phyloP scores from a whole-genome alignment of 768 basidiomycete species.

The Lactarius pseudohatsudake region DNA sequence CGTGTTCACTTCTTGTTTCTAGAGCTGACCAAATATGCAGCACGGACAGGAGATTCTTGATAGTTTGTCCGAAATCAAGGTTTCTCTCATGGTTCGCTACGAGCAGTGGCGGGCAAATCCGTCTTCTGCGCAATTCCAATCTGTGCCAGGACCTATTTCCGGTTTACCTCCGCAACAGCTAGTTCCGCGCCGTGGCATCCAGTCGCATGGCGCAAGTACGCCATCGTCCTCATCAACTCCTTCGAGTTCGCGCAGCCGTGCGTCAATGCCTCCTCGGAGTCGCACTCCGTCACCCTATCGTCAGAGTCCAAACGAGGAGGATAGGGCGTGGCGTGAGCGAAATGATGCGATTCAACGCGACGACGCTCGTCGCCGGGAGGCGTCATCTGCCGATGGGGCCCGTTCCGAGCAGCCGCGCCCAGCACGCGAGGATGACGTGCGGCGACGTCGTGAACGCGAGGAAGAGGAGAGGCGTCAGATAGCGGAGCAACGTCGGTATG shows the following conservation, averaged over 20 bases:
- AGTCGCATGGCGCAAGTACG: slow-evolving; percentile 14
- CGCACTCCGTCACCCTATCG: slow-evolving; percentile 27
- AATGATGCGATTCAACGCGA: slow-evolving; percentile 35
- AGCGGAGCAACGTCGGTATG: slow-evolving; percentile 46
- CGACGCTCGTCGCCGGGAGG: slow-evolving; percentile 21
- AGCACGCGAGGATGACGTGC: slow-evolving; percentile 30
- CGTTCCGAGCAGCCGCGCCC: slow-evolving; percentile 4
- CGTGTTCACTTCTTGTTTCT: slow-evolving; percentile 10
- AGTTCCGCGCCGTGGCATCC: neutral
- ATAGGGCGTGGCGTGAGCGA: slow-evolving; percentile 40
- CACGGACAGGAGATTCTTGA: slow-evolving; percentile 76
- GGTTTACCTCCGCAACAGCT: neutral
- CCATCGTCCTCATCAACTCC: slow-evolving; percentile 27
- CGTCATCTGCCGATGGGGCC: neutral
- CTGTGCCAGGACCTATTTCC: neutral
- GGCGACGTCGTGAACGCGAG: slow-evolving; percentile 27
- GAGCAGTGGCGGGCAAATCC: slow-evolving; percentile 52
- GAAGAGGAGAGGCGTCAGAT: slow-evolving; percentile 39
- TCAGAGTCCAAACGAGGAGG: slow-evolving; percentile 38
- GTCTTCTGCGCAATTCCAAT: slow-evolving; percentile 23
- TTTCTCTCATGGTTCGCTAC: slow-evolving; percentile 58
- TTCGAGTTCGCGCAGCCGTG: slow-evolving; percentile 27
- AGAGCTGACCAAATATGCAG: slow-evolving; percentile 39
- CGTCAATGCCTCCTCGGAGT: slow-evolving; percentile 19
- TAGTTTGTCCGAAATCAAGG: slow-evolving; percentile 63